Evolutionary conservation across 176 grass and related monocot genomes (phyloP).

Genomic region (Musa acuminata): DNA sequence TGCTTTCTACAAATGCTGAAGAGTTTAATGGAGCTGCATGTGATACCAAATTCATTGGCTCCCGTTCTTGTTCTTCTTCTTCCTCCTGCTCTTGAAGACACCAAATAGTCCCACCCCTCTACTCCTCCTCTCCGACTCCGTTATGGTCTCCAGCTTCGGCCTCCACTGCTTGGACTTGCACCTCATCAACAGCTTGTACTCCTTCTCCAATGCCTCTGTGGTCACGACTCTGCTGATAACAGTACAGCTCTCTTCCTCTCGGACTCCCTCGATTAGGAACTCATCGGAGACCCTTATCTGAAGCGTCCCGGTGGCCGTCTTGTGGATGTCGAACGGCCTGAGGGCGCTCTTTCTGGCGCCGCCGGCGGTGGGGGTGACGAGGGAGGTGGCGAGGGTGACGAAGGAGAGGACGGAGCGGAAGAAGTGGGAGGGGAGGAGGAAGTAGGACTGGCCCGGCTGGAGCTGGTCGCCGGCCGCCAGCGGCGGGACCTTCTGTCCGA

Average conservation of each 20-base stretch:
- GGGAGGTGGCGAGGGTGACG: conserved; percentile 64
- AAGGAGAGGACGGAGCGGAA: conserved; percentile 87
- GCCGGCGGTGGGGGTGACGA: conserved; percentile 21
- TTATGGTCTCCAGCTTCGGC: conserved; percentile 54
- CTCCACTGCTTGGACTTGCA: conserved; percentile 38
- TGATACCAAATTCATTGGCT: background rate
- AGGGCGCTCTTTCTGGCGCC: background rate
- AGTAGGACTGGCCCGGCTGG: conserved; percentile 63
- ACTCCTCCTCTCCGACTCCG: background rate
- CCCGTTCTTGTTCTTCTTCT: background rate
- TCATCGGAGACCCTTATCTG: conserved; percentile 74
- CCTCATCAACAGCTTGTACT: conserved; percentile 53
- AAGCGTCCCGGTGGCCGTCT: conserved; percentile 45
- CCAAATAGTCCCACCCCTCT: background rate
- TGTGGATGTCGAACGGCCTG: conserved; percentile 62
- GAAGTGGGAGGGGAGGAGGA: conserved; percentile 67
- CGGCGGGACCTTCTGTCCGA: conserved; percentile 72
- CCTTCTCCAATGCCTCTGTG: conserved; percentile 51
- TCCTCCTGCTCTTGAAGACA: background rate
- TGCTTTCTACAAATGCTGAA: background rate
- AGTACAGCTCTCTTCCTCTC: background rate
- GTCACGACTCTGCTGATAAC: conserved; percentile 27
- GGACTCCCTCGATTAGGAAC: conserved; percentile 19
- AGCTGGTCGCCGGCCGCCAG: conserved; percentile 35
- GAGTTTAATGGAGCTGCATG: background rate